Evolutionary conservation across 306 rosid species (phyloP), one percentile per base, ranked within the genome.

Genomic region (Fragaria ananassa): DNA sequence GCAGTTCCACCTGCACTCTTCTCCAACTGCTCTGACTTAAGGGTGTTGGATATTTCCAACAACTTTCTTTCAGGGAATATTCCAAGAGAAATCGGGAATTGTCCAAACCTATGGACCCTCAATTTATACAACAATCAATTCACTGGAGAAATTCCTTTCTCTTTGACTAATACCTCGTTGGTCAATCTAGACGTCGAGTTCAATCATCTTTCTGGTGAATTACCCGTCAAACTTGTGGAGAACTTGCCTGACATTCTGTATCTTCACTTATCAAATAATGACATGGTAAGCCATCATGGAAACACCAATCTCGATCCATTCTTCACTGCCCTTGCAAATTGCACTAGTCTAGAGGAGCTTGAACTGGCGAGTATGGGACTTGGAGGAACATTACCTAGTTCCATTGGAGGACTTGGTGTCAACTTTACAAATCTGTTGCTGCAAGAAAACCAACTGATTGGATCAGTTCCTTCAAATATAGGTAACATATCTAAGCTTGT

Each of bases 321-420:
- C 75, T 82, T 91, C 80, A 79, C 31, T 42, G 86, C 90, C 49
- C 88, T 91, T 77, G 56, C 67, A 74, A 91, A 87, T 79, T 87
- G 88, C 87, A 82, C 80, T 57, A 0, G 0, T 19, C 80, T 89
- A 23, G 34, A 25, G 86, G 96, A 91, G 86, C 89, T 91, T 44
- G 91, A 91, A 82, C 60, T 89, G 79, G 93, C 84, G 4, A 91
- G 96, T 17, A 88, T 91, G 91, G 87, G 54, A 61, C 87, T 88
- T 44, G 88, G 93, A 18, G 96, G 91, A 74, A 80, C 37, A 35
- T 64, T 91, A 69, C 85, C 93, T 34, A 25, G 23, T 42, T 81
- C 90, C 3, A 65, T 86, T 14, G 79, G 81, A 45, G 63, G 66
- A 46, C 81, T 86, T 45, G 79, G 84, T 29, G 39, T 29, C 37